Percentiles rank a stretch among this genome's conserved stretches.
phyloP scores from a whole-genome alignment of 2,329 filamentous ascomycete genomes.

The Penicillium sp. region DNA sequence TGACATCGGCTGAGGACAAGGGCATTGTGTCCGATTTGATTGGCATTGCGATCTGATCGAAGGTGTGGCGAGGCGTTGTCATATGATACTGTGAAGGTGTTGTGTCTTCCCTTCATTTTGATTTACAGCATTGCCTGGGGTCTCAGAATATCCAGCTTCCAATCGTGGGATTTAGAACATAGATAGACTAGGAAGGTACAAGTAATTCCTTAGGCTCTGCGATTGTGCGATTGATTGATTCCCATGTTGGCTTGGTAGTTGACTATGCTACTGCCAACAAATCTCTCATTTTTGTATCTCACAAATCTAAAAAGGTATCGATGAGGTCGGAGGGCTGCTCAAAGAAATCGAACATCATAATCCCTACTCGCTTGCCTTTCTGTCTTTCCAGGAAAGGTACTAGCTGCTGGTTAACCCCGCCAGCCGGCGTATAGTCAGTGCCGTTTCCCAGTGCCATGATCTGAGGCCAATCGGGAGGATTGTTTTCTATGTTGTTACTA shows the following conservation, averaged over 20 bases:
- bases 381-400: conserved; percentile 37
- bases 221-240: background rate
- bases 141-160: too few species aligned
- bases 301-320: conserved; percentile 37
- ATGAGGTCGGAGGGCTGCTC: conserved; percentile 47
- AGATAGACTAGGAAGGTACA: too few species aligned
- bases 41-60: background rate
- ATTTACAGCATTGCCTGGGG: too few species aligned
- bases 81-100: too few species aligned
- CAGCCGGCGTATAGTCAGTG: conserved; percentile 36
- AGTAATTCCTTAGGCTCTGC: too few species aligned
- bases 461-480: conserved; percentile 44
- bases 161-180: too few species aligned
- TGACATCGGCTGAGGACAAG: conserved; percentile 3
- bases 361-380: conserved; percentile 49
- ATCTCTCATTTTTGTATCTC: background rate
- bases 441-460: conserved; percentile 51
- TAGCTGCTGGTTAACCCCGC: conserved; percentile 50
- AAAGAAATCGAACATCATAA: conserved; percentile 56
- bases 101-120: too few species aligned
- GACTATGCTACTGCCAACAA: background rate
- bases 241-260: background rate
- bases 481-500: conserved; percentile 43
- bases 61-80: too few species aligned
- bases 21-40: background rate